A percentile compares a stretch with the other conserved stretches of the same genome.
Conservation (phyloP, 2,329 filamentous ascomycete species). For the Zymoseptoria pseudotritici region DNA sequence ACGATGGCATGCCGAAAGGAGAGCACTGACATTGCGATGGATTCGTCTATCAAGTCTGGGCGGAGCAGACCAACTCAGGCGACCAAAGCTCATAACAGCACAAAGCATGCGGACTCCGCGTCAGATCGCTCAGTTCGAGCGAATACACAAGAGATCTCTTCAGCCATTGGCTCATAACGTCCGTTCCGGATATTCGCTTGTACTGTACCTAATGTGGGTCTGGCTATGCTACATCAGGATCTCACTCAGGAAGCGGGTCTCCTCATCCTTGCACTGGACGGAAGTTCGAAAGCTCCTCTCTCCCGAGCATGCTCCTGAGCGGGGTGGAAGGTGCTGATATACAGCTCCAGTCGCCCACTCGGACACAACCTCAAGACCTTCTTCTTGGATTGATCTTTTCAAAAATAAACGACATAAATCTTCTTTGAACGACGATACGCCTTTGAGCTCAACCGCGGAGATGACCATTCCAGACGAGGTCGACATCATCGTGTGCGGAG, state of each 20-base stretch:
- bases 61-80: not conserved
- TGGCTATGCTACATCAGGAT: conserved; percentile 1
- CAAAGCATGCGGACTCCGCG: not conserved
- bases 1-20: not conserved
- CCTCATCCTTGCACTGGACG: conserved; percentile 12
- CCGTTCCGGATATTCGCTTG: conserved; percentile 1
- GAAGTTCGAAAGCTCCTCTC: conserved; percentile 12
- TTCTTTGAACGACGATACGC: not conserved
- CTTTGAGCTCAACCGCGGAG: conserved; percentile 10
- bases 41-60: not conserved
- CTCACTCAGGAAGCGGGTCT: conserved; percentile 12
- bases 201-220: not conserved
- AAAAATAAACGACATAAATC: not conserved
- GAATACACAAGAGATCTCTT: not conserved
- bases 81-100: not conserved
- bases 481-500: conserved; percentile 72
- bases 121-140: not conserved
- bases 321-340: conserved; percentile 20
- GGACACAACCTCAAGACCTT: conserved; percentile 7
- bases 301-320: conserved; percentile 17
- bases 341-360: conserved; percentile 9
- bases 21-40: not conserved
- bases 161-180: conserved; percentile 1
- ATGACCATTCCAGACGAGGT: conserved; percentile 69
- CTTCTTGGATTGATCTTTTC: conserved; percentile 5